Conservation (phyloP, 2,329 filamentous ascomycete species). For the Colletotrichum sp. region DNA sequence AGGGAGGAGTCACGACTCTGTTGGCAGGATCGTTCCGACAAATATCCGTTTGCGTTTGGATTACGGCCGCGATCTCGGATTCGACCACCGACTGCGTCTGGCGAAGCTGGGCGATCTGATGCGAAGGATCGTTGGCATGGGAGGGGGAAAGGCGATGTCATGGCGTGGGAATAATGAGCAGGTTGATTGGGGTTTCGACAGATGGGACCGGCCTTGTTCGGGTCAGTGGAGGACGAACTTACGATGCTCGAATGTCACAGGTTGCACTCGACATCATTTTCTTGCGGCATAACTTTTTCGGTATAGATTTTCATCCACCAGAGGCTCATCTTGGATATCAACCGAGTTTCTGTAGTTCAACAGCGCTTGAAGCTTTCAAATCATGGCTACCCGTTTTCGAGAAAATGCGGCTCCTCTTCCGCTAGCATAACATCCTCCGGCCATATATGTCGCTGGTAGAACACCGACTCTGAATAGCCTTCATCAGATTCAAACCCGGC, state of each 20-base stretch:
- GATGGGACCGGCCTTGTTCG: not conserved
- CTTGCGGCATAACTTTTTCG: conserved; percentile 4
- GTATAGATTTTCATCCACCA: not conserved
- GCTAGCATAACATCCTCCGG: not conserved
- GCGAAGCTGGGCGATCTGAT: not conserved
- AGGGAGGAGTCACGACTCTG: not conserved
- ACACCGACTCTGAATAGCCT: not conserved
- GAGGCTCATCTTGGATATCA: not conserved
- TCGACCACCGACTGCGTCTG: not conserved
- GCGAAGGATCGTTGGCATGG: not conserved
- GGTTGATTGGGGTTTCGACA: not conserved
- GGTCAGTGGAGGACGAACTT: not conserved
- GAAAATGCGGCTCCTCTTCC: not conserved
- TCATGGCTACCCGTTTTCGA: not conserved
- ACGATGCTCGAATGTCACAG: conserved; percentile 9
- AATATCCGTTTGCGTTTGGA: not conserved
- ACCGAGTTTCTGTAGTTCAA: conserved; percentile 8
- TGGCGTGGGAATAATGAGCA: conserved; percentile 1
- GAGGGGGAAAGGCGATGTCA: not conserved
- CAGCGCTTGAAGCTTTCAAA: conserved; percentile 8
- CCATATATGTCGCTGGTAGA: not conserved
- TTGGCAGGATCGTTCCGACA: not conserved
- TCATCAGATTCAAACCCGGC: not conserved
- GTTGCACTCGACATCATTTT: conserved; percentile 8
- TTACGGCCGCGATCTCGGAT: not conserved